Evolutionary conservation across 2,329 filamentous ascomycete species (phyloP).

Genomic region (Cladophialophora bantiana): DNA sequence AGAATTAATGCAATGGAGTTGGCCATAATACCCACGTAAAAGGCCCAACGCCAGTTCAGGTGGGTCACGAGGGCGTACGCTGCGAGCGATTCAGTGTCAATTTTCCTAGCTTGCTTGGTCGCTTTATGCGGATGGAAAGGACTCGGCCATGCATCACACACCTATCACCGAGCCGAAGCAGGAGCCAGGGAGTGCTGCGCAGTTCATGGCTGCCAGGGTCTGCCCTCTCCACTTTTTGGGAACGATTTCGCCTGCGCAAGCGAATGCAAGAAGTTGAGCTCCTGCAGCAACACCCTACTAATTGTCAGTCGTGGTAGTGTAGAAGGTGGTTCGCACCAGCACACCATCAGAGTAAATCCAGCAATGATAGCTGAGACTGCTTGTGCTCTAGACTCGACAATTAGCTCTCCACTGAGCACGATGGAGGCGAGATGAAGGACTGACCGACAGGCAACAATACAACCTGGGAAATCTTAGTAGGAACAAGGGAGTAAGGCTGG

Average conservation of each 20-base stretch:
- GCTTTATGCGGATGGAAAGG: not conserved
- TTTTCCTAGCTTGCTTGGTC: not conserved
- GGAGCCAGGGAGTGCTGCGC: slow-evolving; percentile 14
- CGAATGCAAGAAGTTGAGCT: slow-evolving; percentile 10
- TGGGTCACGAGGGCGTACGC: slow-evolving; percentile 13
- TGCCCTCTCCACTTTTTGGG: slow-evolving; percentile 14
- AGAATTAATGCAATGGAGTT: slow-evolving; percentile 25
- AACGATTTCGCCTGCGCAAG: slow-evolving; percentile 13
- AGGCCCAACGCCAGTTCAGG: slow-evolving; percentile 27
- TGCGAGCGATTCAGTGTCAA: not conserved
- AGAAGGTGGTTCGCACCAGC: not conserved
- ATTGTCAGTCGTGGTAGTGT: not conserved
- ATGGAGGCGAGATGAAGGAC: not conserved
- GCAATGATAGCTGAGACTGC: not conserved
- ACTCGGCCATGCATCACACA: not conserved
- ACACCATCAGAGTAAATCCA: not conserved
- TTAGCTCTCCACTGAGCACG: too few species aligned
- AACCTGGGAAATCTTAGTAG: not conserved
- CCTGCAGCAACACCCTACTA: slow-evolving; percentile 16
- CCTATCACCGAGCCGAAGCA: slow-evolving; percentile 20
- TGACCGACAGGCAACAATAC: slow-evolving; percentile 1
- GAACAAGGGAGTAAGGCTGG: not conserved
- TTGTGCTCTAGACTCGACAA: not conserved
- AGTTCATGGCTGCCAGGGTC: slow-evolving; percentile 1
- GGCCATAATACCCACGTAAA: slow-evolving; percentile 22